Percentiles rank a stretch among this genome's conserved stretches.
Conservation (phyloP, 2,329 filamentous ascomycete species). For the Botrytis galanthina region DNA sequence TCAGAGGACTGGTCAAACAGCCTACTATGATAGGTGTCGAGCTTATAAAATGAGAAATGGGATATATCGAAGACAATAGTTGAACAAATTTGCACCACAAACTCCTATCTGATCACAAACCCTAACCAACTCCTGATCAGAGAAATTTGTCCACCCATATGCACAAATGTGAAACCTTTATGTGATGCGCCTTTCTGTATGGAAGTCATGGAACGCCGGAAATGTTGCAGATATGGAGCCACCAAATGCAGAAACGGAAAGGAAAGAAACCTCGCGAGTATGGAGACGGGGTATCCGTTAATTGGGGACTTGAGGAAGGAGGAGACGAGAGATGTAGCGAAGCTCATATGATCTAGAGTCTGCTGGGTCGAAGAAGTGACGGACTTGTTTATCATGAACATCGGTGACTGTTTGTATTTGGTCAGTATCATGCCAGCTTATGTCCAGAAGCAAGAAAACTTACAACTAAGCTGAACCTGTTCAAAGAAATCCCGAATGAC, state of each 20-base stretch:
- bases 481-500: conserved; percentile 53
- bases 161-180: conserved; percentile 8
- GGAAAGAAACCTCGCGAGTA: background rate
- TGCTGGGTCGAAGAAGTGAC: conserved; percentile 33
- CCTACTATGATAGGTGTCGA: background rate
- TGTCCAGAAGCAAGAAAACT: conserved; percentile 37
- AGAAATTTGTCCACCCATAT: conserved; percentile 2
- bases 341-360: conserved; percentile 52
- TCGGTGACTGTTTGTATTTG: conserved; percentile 29
- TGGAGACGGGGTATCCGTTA: background rate
- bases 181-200: background rate
- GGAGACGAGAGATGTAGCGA: conserved; percentile 49
- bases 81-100: conserved; percentile 2
- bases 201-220: conserved; percentile 10
- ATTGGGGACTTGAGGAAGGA: conserved; percentile 37
- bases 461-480: conserved; percentile 56
- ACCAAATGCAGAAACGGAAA: conserved; percentile 11
- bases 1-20: background rate
- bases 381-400: conserved; percentile 37
- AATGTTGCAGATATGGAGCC: conserved; percentile 6
- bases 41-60: background rate
- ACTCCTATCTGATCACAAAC: conserved; percentile 7
- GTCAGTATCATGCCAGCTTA: conserved; percentile 20
- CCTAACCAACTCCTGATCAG: background rate
- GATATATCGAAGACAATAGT: conserved; percentile 4